These are phyloP conservation scores for Xylariaceae sp. DNA, from an alignment of 2,329 filamentous ascomycete species.

Conservation along the genomic window DNA sequence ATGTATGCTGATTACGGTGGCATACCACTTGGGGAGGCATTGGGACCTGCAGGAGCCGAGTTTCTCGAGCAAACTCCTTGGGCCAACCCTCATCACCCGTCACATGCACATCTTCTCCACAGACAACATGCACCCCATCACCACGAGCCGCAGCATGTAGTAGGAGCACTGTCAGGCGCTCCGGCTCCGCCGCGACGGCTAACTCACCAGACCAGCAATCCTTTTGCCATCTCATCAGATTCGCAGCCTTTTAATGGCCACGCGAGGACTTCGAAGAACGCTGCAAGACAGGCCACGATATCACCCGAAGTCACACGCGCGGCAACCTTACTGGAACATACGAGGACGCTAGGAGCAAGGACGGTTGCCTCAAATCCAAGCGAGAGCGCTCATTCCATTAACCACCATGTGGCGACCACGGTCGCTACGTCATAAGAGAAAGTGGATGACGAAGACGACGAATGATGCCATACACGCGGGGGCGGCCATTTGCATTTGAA, in stretches of 20 bases:
- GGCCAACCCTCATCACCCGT: constrained; percentile 81
- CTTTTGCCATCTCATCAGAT: constrained; percentile 32
- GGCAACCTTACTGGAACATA: constrained; percentile 30
- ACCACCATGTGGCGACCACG: constrained; percentile 18
- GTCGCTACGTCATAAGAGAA: constrained; percentile 11
- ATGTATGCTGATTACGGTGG: constrained; percentile 43
- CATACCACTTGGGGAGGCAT: constrained; percentile 41
- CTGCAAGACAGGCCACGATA: constrained; percentile 30
- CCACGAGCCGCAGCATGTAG: constrained; percentile 23
- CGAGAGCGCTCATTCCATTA: constrained; percentile 29
- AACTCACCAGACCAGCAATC: constrained; percentile 36
- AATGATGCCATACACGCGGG: constrained; percentile 1
- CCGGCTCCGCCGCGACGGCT: constrained; percentile 33
- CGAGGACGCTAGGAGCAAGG: constrained; percentile 26
- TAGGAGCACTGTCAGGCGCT: constrained; percentile 26
- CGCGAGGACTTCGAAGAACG: constrained; percentile 22
- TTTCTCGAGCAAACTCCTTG: constrained; percentile 87
- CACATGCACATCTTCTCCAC: constrained; percentile 44
- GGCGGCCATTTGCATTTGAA: constrained; percentile 20
- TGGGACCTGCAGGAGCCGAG: constrained; percentile 71
- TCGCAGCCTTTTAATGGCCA: constrained; percentile 28
- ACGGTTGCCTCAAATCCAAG: constrained; percentile 25
- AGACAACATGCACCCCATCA: constrained; percentile 36
- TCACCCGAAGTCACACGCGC: constrained; percentile 42
- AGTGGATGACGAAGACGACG: not conserved